phyloP scores from a whole-genome alignment of 2,329 filamentous ascomycete species.

The Trichoderma brevicompactum region DNA sequence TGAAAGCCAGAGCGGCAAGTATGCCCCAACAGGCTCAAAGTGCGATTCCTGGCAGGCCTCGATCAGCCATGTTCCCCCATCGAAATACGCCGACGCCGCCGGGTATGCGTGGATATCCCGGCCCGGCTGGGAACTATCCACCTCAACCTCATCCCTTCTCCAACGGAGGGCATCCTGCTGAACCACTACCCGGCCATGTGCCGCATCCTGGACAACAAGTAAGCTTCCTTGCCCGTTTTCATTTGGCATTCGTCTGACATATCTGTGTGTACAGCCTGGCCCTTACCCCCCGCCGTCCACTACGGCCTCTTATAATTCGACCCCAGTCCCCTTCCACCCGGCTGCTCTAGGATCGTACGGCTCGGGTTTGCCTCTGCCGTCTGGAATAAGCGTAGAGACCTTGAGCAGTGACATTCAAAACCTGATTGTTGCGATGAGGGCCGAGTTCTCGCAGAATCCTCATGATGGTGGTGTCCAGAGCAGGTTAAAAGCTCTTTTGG shows the following conservation, averaged over 20 bases:
- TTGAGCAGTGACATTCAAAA: slow-evolving; percentile 83
- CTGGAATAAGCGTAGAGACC: slow-evolving; percentile 68
- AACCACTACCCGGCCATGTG: slow-evolving; percentile 27
- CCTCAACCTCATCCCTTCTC: slow-evolving; percentile 38
- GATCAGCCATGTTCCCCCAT: slow-evolving; percentile 62
- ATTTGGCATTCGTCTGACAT: background rate
- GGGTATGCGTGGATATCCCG: slow-evolving; percentile 42
- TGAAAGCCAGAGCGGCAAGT: slow-evolving; percentile 72
- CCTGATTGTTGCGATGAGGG: slow-evolving; percentile 73
- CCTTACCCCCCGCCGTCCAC: slow-evolving; percentile 47
- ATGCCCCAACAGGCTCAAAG: slow-evolving; percentile 59
- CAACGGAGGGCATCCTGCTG: slow-evolving; percentile 40
- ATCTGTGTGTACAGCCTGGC: background rate
- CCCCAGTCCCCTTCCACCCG: slow-evolving; percentile 48
- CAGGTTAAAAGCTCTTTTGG: slow-evolving; percentile 81
- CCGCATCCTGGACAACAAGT: slow-evolving; percentile 38
- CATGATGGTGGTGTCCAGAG: slow-evolving; percentile 76
- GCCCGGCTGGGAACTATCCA: slow-evolving; percentile 34
- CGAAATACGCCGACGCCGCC: slow-evolving; percentile 78
- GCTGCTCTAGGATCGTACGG: slow-evolving; percentile 48
- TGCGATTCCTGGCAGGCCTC: slow-evolving; percentile 51
- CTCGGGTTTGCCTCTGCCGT: slow-evolving; percentile 40
- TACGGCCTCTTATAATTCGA: slow-evolving; percentile 44
- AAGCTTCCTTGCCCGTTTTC: slow-evolving; percentile 22
- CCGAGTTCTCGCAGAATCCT: slow-evolving; percentile 75